Conservation (phyloP, 495 filamentous ascomycete species). For the Aspergillus diversus region DNA sequence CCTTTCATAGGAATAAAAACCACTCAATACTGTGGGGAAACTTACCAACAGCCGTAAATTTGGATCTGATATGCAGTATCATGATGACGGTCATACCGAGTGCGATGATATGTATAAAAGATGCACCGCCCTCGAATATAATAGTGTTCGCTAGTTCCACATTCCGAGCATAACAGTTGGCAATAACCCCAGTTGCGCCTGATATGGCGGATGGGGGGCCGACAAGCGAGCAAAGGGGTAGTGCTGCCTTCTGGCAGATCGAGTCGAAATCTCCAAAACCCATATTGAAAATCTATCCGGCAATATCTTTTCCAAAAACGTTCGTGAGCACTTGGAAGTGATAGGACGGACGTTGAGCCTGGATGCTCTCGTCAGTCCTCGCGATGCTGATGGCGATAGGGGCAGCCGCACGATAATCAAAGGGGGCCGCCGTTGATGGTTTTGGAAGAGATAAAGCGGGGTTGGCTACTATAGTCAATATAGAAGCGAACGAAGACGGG, state of each 20-base stretch:
- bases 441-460: too few species aligned
- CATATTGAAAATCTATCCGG: conserved; percentile 51
- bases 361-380: not conserved
- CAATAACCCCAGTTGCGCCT: conserved; percentile 76
- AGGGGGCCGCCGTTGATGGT: too few species aligned
- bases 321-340: not conserved
- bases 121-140: conserved; percentile 92
- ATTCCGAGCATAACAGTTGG: conserved; percentile 90
- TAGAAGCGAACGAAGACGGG: too few species aligned
- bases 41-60: conserved; percentile 98
- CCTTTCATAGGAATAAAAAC: not conserved
- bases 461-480: too few species aligned
- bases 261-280: conserved; percentile 86
- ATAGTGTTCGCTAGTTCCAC: conserved; percentile 97
- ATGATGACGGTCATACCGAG: conserved; percentile 93
- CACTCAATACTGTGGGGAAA: conserved; percentile 24
- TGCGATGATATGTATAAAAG: conserved; percentile 90
- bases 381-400: too few species aligned
- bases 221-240: conserved; percentile 88
- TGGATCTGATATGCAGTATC: conserved; percentile 93
- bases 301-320: not conserved
- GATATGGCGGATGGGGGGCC: conserved; percentile 67
- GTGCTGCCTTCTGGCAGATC: conserved; percentile 81
- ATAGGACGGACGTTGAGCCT: not conserved
- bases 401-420: too few species aligned